phyloP scores from a whole-genome alignment of 306 rosid species.

The Rosa rugosa region DNA sequence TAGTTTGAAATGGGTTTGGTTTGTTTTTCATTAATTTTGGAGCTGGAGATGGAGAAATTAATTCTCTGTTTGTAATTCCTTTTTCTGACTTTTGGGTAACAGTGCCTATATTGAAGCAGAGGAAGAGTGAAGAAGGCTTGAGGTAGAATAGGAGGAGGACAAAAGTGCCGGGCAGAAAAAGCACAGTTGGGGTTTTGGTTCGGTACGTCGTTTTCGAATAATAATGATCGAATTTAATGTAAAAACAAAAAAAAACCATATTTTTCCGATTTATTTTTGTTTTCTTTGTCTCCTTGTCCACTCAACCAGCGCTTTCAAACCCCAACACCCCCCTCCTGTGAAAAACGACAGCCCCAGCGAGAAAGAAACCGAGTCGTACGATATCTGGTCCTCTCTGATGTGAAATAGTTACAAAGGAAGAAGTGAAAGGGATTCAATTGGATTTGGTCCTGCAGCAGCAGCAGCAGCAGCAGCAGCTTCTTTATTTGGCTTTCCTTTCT shows the following conservation, averaged over 20 bases:
- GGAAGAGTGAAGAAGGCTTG: constrained; percentile 9
- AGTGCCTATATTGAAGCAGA: constrained; percentile 1
- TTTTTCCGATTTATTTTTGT: constrained; percentile 1
- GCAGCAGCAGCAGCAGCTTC: constrained; percentile 14
- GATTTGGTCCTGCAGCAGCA: not conserved
- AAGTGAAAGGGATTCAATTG: not conserved
- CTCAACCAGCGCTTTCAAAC: constrained; percentile 33
- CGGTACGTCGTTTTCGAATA: constrained; percentile 75
- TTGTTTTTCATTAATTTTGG: not conserved
- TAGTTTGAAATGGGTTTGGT: not conserved
- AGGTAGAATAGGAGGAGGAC: not conserved
- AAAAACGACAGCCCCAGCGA: not conserved
- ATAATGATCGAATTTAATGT: constrained; percentile 37
- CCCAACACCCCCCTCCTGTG: constrained; percentile 22
- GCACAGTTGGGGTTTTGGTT: constrained; percentile 44
- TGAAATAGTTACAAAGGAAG: not conserved
- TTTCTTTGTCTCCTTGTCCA: constrained; percentile 37
- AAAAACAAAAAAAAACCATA: no score
- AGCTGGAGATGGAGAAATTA: not conserved
- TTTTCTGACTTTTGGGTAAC: not conserved
- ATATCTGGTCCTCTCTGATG: not conserved
- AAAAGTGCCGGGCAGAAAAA: constrained; percentile 19
- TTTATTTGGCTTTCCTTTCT: constrained; percentile 28
- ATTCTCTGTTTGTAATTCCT: not conserved
- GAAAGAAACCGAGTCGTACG: not conserved